These are phyloP conservation scores for Bisporella sp. DNA, from an alignment of 2,329 filamentous ascomycete genomes.

Conservation along the genomic window DNA sequence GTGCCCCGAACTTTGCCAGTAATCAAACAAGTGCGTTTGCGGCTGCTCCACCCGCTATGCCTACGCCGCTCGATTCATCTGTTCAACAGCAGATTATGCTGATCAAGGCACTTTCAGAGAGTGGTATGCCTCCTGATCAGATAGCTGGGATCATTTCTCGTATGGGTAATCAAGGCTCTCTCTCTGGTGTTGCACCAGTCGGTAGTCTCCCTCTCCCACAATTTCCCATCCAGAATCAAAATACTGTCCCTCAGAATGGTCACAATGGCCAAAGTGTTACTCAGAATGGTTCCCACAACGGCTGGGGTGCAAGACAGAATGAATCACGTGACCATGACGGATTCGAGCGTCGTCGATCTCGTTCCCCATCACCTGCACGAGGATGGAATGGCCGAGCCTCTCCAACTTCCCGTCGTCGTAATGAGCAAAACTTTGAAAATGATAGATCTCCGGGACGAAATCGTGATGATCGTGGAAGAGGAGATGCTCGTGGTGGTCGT, in stretches of 20 bases:
- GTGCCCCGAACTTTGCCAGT: conserved; percentile 31
- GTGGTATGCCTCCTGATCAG: conserved; percentile 72
- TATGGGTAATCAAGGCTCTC: conserved; percentile 23
- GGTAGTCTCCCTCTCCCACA: conserved; percentile 19
- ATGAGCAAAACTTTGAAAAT: conserved; percentile 60
- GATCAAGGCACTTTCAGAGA: conserved; percentile 67
- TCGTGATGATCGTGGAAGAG: conserved; percentile 47
- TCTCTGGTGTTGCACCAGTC: conserved; percentile 16
- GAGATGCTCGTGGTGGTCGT: conserved; percentile 37
- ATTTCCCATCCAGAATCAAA: conserved; percentile 17
- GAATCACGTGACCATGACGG: conserved; percentile 48
- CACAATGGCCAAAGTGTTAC: background rate
- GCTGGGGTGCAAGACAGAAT: conserved; percentile 30
- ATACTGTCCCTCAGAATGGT: background rate
- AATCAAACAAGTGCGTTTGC: conserved; percentile 30
- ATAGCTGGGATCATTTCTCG: conserved; percentile 44
- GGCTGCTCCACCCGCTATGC: conserved; percentile 29
- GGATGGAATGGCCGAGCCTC: conserved; percentile 60
- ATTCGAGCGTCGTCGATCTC: conserved; percentile 56
- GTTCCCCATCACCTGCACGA: conserved; percentile 73
- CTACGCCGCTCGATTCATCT: conserved; percentile 21
- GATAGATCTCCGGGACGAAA: conserved; percentile 59
- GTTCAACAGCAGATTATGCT: conserved; percentile 67
- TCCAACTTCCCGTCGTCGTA: conserved; percentile 33
- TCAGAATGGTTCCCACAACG: conserved; percentile 22